These are phyloP conservation scores for Silene conica DNA, from an alignment of 148 eudicot genomes.

Conservation along the genomic window DNA sequence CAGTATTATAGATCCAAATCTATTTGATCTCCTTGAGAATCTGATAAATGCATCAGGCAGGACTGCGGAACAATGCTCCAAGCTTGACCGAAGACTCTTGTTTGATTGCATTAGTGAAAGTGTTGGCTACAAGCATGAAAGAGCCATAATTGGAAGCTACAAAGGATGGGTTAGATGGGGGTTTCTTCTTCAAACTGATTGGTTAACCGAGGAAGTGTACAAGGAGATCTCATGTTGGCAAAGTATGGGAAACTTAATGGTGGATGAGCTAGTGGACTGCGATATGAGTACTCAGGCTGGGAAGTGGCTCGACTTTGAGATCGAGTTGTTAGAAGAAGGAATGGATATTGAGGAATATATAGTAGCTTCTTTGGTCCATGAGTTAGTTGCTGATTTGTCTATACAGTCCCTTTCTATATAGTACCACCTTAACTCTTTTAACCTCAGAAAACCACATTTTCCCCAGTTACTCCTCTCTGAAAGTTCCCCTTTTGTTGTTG, in stretches of 20 bases:
- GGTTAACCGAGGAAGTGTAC: slow-evolving; percentile 62
- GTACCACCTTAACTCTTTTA: slow-evolving; percentile 19
- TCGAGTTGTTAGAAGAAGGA: slow-evolving; percentile 73
- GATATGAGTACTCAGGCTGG: slow-evolving; percentile 76
- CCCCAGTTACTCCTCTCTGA: too few relatives aligned
- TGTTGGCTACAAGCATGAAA: slow-evolving; percentile 36
- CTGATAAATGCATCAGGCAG: slow-evolving; percentile 31
- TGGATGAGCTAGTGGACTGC: slow-evolving; percentile 78
- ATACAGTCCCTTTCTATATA: slow-evolving; percentile 28
- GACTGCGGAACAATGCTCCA: slow-evolving; percentile 40
- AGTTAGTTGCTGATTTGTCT: slow-evolving; percentile 60
- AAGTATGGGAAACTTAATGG: slow-evolving; percentile 55
- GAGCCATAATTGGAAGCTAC: slow-evolving; percentile 42
- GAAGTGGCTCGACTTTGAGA: slow-evolving; percentile 75
- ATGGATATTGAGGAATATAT: slow-evolving; percentile 52
- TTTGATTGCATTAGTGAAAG: slow-evolving; percentile 63
- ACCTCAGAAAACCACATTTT: not conserved
- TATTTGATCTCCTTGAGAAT: slow-evolving; percentile 63
- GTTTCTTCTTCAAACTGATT: slow-evolving; percentile 34
- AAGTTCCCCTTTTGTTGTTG: too few relatives aligned
- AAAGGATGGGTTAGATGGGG: slow-evolving; percentile 52
- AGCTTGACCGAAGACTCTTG: slow-evolving; percentile 42
- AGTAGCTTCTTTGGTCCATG: slow-evolving; percentile 58
- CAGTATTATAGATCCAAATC: slow-evolving; percentile 35
- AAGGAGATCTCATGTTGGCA: slow-evolving; percentile 55